Evolutionary conservation across 2,329 filamentous ascomycete genomes (phyloP), one percentile per base, ranked within the genome.

Genomic region (Cladosporium colombiae): DNA sequence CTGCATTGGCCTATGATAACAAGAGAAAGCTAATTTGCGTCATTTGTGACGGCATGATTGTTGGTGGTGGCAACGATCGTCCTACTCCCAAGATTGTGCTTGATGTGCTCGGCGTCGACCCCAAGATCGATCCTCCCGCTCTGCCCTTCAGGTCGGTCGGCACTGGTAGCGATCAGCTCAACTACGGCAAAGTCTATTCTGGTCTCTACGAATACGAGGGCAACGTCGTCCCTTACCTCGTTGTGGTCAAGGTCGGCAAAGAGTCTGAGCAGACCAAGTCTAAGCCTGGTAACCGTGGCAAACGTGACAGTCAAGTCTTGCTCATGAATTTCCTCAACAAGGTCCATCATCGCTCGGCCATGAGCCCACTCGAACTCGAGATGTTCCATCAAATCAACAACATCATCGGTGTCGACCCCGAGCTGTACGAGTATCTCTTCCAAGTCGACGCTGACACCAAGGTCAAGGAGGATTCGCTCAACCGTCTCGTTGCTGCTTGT

Each of bases 341-440:
- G 67, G 95, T 99, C 55, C 95, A 99, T 77, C 92, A 98, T 79
- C 91, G 93, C 68, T 84, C 91, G 1, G 90, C 94, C 0, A 99
- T 99, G 95, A 95, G 90, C 69, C 95, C 95, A 18, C 88, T 99
- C 14, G 95, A 99, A 77, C 83, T 99, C 55, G 95, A 99, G 78
- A 96, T 98, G 85, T 98, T 97, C 83, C 95, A 99, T 76, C 95
- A 99, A 78, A 92, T 99, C 82, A 97, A 97, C 85, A 99, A 99
- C 77, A 92, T 99, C 72, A 99, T 99, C 69, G 95, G 95, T 73
- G 95, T 99, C 18, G 93, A 99, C 73, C 95, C 95, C 2, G 93
- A 97, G 77, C 85, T 99, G 18, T 99, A 99, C 77, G 95, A 99
- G 78, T 99, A 97, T 74, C 84, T 98, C 63, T 85, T 99, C 71